These are phyloP conservation scores for Lentinula boryana DNA, from an alignment of 768 basidiomycete species.

Conservation along the genomic window DNA sequence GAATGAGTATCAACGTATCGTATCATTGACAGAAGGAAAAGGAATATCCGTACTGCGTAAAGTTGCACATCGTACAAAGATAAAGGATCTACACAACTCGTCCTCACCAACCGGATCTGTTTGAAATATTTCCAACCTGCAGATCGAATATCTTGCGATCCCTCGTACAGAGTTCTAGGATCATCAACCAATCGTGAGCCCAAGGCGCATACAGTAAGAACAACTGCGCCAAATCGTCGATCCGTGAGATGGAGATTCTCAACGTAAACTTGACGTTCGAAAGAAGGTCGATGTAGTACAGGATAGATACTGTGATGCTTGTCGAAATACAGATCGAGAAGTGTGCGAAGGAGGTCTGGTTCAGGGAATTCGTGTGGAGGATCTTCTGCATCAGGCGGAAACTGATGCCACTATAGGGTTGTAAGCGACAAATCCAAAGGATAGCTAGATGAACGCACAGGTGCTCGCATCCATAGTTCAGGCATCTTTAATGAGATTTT, in stretches of 20 bases:
- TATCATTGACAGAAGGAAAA: slow-evolving; percentile 7
- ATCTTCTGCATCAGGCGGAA: not conserved
- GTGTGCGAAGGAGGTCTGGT: slow-evolving; percentile 34
- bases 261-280: slow-evolving; percentile 22
- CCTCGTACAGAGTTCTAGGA: slow-evolving; percentile 26
- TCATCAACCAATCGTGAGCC: slow-evolving; percentile 39
- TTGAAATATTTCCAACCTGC: slow-evolving; percentile 40
- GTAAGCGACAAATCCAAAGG: not conserved
- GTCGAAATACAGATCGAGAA: slow-evolving; percentile 48
- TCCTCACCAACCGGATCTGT: slow-evolving; percentile 29
- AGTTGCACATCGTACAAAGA: slow-evolving; percentile 34
- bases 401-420: not conserved
- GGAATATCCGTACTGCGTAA: slow-evolving; percentile 18
- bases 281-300: slow-evolving; percentile 46
- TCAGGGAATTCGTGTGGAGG: slow-evolving; percentile 35
- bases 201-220: slow-evolving; percentile 45
- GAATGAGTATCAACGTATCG: slow-evolving; percentile 16
- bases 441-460: not conserved
- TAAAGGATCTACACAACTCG: slow-evolving; percentile 25
- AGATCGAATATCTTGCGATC: slow-evolving; percentile 25
- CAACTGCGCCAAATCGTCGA: slow-evolving; percentile 30
- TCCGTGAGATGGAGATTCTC: slow-evolving; percentile 31
- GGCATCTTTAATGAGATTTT: not conserved
- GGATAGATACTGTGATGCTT: slow-evolving; percentile 39
- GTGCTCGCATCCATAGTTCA: not conserved